Conservation (phyloP, 179 eudicot species). For the Actinidia chinensis region DNA sequence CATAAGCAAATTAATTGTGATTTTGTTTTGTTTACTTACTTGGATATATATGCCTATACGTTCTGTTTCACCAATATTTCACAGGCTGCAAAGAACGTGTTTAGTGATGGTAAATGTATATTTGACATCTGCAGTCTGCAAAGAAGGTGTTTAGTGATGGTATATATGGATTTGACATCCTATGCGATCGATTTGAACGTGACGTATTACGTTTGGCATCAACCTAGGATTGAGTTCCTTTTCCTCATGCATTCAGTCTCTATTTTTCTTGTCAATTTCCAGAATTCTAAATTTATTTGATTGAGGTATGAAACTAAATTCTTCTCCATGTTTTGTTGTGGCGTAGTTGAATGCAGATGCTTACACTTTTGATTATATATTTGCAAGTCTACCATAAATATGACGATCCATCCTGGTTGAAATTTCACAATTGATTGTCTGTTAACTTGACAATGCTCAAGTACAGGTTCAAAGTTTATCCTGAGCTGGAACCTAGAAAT, state of each 20-base stretch:
- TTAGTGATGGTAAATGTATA: no score
- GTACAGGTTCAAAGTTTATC: slow-evolving; percentile 67
- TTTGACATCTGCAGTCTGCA: not conserved
- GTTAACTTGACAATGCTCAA: slow-evolving; percentile 12
- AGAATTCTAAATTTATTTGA: not conserved
- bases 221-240: not conserved
- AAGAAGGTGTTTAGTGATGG: not conserved
- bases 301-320: not conserved
- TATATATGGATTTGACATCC: not conserved
- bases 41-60: not conserved
- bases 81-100: not conserved
- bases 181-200: not conserved
- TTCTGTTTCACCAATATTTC: not conserved
- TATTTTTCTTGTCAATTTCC: not conserved
- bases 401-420: slow-evolving; percentile 5
- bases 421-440: slow-evolving; percentile 8
- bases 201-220: no score
- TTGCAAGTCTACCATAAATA: not conserved
- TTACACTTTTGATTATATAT: not conserved
- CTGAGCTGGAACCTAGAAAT: slow-evolving; percentile 80
- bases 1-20: not conserved
- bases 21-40: not conserved
- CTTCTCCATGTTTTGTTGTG: not conserved
- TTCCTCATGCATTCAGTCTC: not conserved
- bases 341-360: not conserved